Percentiles rank a stretch among this genome's conserved stretches.
Conservation (phyloP, 768 basidiomycete genomes). For the Dacryopinax spathularia region DNA sequence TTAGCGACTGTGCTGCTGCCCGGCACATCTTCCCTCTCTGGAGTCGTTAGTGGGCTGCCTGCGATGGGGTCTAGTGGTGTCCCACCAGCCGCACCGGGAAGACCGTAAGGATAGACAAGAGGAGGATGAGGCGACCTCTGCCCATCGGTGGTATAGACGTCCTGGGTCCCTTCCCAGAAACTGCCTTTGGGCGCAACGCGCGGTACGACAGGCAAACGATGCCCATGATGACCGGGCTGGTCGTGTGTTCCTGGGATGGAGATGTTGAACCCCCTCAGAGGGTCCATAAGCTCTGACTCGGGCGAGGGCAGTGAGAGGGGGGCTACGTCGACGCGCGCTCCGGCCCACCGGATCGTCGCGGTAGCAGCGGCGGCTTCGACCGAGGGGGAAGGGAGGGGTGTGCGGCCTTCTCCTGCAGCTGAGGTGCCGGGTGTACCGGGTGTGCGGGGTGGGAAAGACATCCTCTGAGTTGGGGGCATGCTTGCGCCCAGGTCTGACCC, state of each 20-base stretch:
- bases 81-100: background rate
- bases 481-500: background rate
- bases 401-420: conserved; percentile 1
- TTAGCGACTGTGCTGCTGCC: conserved; percentile 30
- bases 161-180: conserved; percentile 67
- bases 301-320: conserved; percentile 81
- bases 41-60: conserved; percentile 18
- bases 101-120: background rate
- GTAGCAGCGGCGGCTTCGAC: conserved; percentile 25
- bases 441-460: background rate
- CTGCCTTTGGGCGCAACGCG: conserved; percentile 25
- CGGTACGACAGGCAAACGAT: conserved; percentile 17
- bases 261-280: conserved; percentile 59
- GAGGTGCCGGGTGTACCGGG: background rate
- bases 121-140: background rate
- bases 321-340: conserved; percentile 64
- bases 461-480: background rate
- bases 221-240: conserved; percentile 14
- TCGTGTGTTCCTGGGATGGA: conserved; percentile 44
- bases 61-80: conserved; percentile 18
- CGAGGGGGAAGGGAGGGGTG: conserved; percentile 5
- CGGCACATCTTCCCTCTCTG: conserved; percentile 44
- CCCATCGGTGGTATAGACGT: conserved; percentile 26
- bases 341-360: conserved; percentile 78
- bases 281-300: conserved; percentile 82